Base-by-base conservation (phyloP, 2,329 filamentous ascomycete species). In the Cercospora janseana region DNA sequence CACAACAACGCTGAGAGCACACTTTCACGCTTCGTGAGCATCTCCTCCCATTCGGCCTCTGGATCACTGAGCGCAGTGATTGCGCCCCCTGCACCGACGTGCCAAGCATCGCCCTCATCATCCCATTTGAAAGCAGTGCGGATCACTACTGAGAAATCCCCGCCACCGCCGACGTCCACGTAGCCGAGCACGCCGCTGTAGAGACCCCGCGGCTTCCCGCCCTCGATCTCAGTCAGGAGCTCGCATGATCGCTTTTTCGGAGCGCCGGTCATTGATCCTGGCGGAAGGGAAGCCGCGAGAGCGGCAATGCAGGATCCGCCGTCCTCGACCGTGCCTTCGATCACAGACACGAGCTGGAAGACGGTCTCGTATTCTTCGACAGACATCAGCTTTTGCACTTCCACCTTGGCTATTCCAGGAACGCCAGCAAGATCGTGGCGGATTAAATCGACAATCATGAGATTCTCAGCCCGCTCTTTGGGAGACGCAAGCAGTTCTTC, bases 391-490 rank as follows among this genome's bases (percentile, higher is more conserved):
- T 89, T 85, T 10, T 84, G 81, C 1, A 95, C 89, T 4, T 72
- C 68, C 1, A 96, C 89, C 51, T 80, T 79, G 0, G 49, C 35
- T n/a, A 63, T 56, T 7, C 62, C 62, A 23, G 24, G 18, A 6
- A 95, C 83, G n/a, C 85, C 82, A 68, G 94, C 87, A 9, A 97
- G 75, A 68, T 97, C 92, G 65, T 97, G 92, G 0, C 92, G 81
- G n/a, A 96, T 93, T 1, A 97, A 77, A 68, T 97, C 92, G 2
- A 95, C 91, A 62, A 97, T 96, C 93, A 97, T 97, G 18, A 97
- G 79, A 64, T 97, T 97, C 73, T 97, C 92, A 0, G 92, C 92
- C 61, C 88, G 84, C 69, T 97, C 93, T 68, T 97, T 97, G 16
- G 87, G 85, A 0, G 88, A 79, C 50, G 85, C 81, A 10, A 96